These are phyloP conservation scores for Hamamelis virginiana DNA, from an alignment of 164 flowering plant species.

Conservation along the genomic window DNA sequence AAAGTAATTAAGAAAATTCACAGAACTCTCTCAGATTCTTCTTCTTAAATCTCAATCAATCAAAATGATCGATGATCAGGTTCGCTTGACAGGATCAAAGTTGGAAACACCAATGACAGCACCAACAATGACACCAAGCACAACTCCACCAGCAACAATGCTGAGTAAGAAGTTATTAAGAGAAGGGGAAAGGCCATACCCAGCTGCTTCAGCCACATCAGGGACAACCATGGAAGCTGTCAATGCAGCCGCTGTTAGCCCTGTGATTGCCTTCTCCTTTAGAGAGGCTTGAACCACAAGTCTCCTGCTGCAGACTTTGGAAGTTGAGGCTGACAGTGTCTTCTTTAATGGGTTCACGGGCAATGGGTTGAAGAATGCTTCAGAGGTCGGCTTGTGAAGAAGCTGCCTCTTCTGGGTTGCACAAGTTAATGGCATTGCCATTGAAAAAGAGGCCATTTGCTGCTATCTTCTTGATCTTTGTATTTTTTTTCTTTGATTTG, in stretches of 20 bases:
- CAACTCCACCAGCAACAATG: conserved; percentile 46
- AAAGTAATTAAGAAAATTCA: background rate
- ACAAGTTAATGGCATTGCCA: conserved; percentile 27
- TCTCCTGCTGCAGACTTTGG: conserved; percentile 10
- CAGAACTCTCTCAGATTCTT: background rate
- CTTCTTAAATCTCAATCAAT: too few relatives aligned
- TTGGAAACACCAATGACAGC: conserved; percentile 52
- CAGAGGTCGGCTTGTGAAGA: background rate
- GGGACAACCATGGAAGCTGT: conserved; percentile 42
- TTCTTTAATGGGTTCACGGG: conserved; percentile 22
- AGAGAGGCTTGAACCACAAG: conserved; percentile 30
- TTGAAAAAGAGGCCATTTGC: conserved; percentile 34
- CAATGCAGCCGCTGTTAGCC: conserved; percentile 37
- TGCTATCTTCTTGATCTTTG: background rate
- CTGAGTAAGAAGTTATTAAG: conserved; percentile 61
- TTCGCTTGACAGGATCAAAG: conserved; percentile 56
- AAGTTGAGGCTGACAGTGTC: background rate
- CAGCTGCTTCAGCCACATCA: conserved; percentile 44
- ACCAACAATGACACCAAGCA: conserved; percentile 33
- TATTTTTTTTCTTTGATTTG: background rate
- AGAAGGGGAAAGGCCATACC: conserved; percentile 36
- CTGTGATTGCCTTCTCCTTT: conserved; percentile 43
- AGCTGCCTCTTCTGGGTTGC: conserved; percentile 19
- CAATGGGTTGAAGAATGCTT: conserved; percentile 31
- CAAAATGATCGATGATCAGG: too few relatives aligned